Conservation (phyloP, 345 rosid species). For the Arabis alpina region DNA sequence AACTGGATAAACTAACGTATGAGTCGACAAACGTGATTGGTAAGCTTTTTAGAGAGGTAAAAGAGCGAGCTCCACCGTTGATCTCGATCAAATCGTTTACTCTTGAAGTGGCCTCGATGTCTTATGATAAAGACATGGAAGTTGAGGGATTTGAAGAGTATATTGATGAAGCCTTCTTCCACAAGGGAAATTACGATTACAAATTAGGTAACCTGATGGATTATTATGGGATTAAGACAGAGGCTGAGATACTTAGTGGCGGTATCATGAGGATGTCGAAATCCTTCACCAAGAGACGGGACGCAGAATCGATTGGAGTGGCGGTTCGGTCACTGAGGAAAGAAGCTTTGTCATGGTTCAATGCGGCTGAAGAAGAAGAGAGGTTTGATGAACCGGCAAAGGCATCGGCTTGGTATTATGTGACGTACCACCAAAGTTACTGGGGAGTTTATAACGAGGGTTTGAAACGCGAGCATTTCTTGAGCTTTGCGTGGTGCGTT, state of each 20-base stretch:
- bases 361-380: constrained; percentile 1
- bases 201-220: constrained; percentile 56
- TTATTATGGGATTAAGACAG: constrained; percentile 54
- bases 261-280: constrained; percentile 49
- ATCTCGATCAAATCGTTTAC: constrained; percentile 45
- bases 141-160: constrained; percentile 50
- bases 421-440: constrained; percentile 64
- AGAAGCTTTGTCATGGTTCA: constrained; percentile 56
- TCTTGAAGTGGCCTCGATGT: constrained; percentile 39
- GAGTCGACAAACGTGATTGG: constrained; percentile 52
- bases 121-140: constrained; percentile 63
- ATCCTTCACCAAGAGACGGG: constrained; percentile 49
- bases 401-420: constrained; percentile 86
- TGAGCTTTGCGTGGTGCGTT: constrained; percentile 83
- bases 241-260: constrained; percentile 65
- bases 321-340: constrained; percentile 52
- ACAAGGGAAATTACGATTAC: constrained; percentile 49
- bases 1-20: constrained; percentile 49
- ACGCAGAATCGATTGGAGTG: constrained; percentile 38
- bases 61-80: constrained; percentile 38
- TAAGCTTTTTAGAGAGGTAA: constrained; percentile 59
- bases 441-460: constrained; percentile 73
- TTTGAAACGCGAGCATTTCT: constrained; percentile 59
- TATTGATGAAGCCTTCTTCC: constrained; percentile 40
- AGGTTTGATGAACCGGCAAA: constrained; percentile 40